Base-by-base conservation (phyloP, 495 filamentous ascomycete species). In the Patellaria atrata region DNA sequence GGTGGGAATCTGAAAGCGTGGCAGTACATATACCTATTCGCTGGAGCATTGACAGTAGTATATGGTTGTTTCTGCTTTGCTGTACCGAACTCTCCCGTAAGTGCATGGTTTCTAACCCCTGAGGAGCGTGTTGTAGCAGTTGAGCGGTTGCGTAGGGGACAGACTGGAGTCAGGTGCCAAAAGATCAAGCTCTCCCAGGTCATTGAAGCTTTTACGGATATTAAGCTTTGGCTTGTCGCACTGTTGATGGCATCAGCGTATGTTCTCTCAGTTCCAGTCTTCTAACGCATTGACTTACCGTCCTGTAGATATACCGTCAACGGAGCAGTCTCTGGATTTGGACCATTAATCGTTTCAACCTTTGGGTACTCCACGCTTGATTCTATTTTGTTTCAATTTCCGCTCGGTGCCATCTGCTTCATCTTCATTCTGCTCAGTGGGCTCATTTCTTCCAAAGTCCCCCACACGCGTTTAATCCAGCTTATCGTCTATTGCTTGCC, bases 251-350 rank as follows among this genome's bases (percentile, higher is more conserved):
- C 58, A 18, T 52, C 63, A 10, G 69, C 69, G 55, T 68, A 34
- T 51, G 61, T 45, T 22, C 39, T 14, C 15, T 22, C 30, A 13
- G 10, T 26, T 28, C 33, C n/a, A 15, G 17, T 7, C 27, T 11
- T 10, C 16, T 37, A 34, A 22, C 21, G 31, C 12, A 9, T 20
- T 27, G 6, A 31, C 14, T 8, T 31, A 9, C n/a, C n/a, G n/a
- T 9, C 14, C 16, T 17, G 22, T 14, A 67, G 64, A 3, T 80
- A 81, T 44, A 79, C 73, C 1, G 70, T 82, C 39, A 82, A 82
- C 41, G 77, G 78, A 13, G 77, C 75, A 3, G 71, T 82, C n/a
- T 67, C 65, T n/a, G 77, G 77, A 0, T 82, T 82, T 47, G 77
- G 79, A 0, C 77, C 77, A 2, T 53, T 82, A 3, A 82, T 83